Conservation (phyloP, 345 rosid species). For the Populus pruinosa region DNA sequence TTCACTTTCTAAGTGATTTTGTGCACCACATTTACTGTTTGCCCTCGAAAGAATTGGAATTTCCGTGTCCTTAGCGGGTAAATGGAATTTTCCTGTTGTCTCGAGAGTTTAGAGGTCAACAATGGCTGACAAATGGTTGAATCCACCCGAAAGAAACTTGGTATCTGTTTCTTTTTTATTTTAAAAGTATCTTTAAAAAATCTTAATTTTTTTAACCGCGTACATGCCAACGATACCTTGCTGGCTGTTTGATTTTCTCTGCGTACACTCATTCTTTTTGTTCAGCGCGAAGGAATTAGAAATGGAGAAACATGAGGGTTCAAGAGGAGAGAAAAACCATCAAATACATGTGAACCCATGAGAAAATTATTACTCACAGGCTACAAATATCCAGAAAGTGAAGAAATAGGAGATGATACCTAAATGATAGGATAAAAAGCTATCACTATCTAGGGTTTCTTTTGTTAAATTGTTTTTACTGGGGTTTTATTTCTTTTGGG, state of each 20-base stretch:
- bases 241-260: too few species aligned
- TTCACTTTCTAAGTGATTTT: not conserved
- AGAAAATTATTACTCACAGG: not conserved
- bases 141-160: too few species aligned
- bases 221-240: too few species aligned
- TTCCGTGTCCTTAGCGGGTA: slow-evolving; percentile 2
- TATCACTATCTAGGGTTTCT: slow-evolving; percentile 21
- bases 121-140: slow-evolving; percentile 28
- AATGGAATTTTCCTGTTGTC: slow-evolving; percentile 27
- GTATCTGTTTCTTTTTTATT: too few species aligned
- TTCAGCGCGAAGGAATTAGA: not conserved
- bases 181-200: too few species aligned
- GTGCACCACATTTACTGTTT: slow-evolving; percentile 22
- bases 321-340: not conserved
- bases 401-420: not conserved
- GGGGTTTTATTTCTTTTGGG: slow-evolving; percentile 28
- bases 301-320: too few species aligned
- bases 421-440: slow-evolving; percentile 3
- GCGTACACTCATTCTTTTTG: not conserved
- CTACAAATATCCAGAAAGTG: not conserved
- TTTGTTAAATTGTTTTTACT: slow-evolving; percentile 2
- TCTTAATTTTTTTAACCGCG: too few species aligned
- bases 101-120: slow-evolving; percentile 23
- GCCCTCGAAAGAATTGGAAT: slow-evolving; percentile 25
- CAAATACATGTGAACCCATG: not conserved